Evolutionary conservation across 176 grass and related monocot species (phyloP), one percentile per base, ranked within the genome.

Genomic region (Canna indica): DNA sequence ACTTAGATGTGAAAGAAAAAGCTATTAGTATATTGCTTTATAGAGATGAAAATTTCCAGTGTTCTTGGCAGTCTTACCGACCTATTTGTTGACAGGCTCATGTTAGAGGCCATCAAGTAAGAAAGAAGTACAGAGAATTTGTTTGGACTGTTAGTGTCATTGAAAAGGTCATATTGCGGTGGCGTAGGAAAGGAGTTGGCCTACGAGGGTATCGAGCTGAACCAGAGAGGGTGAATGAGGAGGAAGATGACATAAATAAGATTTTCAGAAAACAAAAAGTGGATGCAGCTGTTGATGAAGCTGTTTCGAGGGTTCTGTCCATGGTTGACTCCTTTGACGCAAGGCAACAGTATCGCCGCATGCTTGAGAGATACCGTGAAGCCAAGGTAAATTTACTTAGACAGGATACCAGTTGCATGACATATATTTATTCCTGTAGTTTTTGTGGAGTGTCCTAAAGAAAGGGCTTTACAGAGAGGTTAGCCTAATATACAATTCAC

Each of bases 71-170:
- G 25, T 27, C 22, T 28, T 32, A 67, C 59, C 10, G 15, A 18
- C 33, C 70, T 50, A 77, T 82, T 65, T 74, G 69, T 57, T 57
- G 68, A 46, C 82, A 99, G 94, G 94, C 94, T 70, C 82, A 90
- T 76, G 82, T 99, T 71, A 93, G 94, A 85, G 94, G 94, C 25
- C 84, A 90, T 81, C 94, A 99, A 82, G 89, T 87, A 75, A 90
- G 94, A 80, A 99, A 80, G 72, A 99, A 99, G 72, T 90, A 91
- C 47, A 81, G 75, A 35, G 87, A 87, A 28, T 74, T 99, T 25
- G 29, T 93, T 39, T 87, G 89, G 86, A 85, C 90, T 33, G 94
- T 99, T 7, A 84, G 89, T 76, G 78, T 99, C 39, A 74, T 99
- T 67, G 94, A 99, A 65, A 99, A 99, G 77, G 90, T 85, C 38